Evolutionary conservation across 2,329 filamentous ascomycete genomes (phyloP), one percentile per base, ranked within the genome.

Genomic region (Colletotrichum liriopes): DNA sequence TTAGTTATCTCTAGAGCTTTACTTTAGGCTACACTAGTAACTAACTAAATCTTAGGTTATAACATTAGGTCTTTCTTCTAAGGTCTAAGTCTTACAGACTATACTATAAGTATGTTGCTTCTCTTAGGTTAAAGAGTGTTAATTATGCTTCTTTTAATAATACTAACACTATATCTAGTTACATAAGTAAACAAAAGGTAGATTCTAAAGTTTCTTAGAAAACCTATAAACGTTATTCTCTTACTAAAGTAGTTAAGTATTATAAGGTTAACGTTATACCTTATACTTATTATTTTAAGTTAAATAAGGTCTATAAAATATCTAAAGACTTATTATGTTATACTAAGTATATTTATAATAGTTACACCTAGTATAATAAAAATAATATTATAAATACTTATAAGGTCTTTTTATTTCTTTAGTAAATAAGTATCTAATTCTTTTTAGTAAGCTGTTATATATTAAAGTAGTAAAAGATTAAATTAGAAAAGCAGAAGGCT

Each of bases 281-380:
- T 47, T 47, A 23, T 23, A 47, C 45, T 47, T n/a, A 47, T 47
- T 47, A 47, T 47, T 47, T 47, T n/a, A 47, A 47, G 45, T 47
- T 5, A 7, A 47, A 47, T n/a, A 47, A 47, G 6, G 45, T 47
- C 20, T 47, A n/a, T 47, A 47, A 47, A 47, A 47, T 47, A n/a
- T 18, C 45, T n/a, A 47, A 23, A n/a, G 20, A 47, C 2, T n/a
- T 47, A 9, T 47, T n/a, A 47, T 2, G n/a, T 8, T 47, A 11
- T n/a, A 47, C 20, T 23, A 47, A 47, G 45, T 47, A 20, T 23
- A 23, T 47, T 23, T 47, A 23, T 47, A 47, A 6, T n/a, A 47
- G 3, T 47, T n/a, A 14, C 6, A 47, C 18, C 6, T 47, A 47
- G 45, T 47, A 7, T 5, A 47, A 47, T 47, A 47, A 6, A 7